phyloP scores from a whole-genome alignment of 73 alveolate genomes.

The Paramecium tetraurelia region DNA sequence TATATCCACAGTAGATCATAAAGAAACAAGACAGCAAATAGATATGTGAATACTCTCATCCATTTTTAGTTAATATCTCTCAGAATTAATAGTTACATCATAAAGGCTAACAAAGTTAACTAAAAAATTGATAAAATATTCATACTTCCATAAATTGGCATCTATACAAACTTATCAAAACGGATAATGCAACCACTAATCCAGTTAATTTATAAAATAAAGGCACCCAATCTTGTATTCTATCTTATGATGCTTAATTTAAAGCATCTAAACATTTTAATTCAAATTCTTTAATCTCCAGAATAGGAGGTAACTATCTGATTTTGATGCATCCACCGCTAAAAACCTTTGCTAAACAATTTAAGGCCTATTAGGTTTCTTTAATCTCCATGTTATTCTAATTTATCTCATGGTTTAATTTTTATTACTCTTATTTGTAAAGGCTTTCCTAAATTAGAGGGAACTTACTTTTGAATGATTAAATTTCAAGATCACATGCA shows the following conservation, averaged over 20 bases:
- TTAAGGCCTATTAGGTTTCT: not conserved
- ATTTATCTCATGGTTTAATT: not conserved
- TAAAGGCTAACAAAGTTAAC: not conserved
- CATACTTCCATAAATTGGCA: not conserved
- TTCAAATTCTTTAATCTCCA: constrained; percentile 20
- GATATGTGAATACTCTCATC: constrained; percentile 8
- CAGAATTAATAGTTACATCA: not conserved
- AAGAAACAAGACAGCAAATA: not conserved
- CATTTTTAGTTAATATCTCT: not conserved
- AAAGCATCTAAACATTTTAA: not conserved
- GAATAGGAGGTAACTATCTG: not conserved
- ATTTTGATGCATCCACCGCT: not conserved
- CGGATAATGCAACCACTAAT: not conserved
- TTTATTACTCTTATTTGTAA: not conserved
- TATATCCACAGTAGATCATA: constrained; percentile 11
- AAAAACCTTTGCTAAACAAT: not conserved
- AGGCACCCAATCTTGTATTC: not conserved
- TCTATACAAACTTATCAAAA: not conserved
- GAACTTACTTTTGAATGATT: constrained; percentile 1
- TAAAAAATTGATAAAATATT: not conserved
- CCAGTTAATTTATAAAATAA: constrained; percentile 12
- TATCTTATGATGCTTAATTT: not conserved
- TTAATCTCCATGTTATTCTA: not conserved
- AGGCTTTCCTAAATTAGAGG: not conserved
- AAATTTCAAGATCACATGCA: not conserved